Evolutionary conservation across 352 stramenopile genomes (phyloP).

Genomic region (Aphanomyces cochlioides): DNA sequence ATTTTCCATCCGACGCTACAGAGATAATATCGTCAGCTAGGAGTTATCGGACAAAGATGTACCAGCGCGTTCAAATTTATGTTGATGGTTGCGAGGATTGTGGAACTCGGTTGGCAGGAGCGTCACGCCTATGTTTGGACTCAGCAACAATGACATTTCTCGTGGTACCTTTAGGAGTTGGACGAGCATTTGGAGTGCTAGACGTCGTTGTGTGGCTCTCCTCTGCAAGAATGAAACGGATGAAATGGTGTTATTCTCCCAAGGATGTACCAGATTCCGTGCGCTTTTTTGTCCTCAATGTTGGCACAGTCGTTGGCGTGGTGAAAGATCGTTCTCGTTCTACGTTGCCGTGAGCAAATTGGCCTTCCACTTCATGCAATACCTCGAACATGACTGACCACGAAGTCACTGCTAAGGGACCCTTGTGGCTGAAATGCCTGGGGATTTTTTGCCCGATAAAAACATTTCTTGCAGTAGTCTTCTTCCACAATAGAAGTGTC

Average conservation of each 20-base stretch:
- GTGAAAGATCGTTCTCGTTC: too few relatives aligned
- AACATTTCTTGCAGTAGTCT: slow-evolving; percentile 24
- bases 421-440: slow-evolving; percentile 1
- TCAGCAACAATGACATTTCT: too few relatives aligned
- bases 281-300: too few relatives aligned
- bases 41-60: background rate
- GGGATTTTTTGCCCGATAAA: background rate
- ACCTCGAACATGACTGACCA: too few relatives aligned
- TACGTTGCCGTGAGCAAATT: too few relatives aligned
- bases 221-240: too few relatives aligned
- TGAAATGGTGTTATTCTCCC: too few relatives aligned
- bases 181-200: background rate
- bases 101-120: background rate
- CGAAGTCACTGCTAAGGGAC: background rate
- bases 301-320: too few relatives aligned
- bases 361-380: too few relatives aligned
- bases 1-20: background rate
- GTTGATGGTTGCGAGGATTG: background rate
- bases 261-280: too few relatives aligned
- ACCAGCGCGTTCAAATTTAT: background rate
- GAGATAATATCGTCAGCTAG: background rate
- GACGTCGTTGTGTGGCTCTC: too few relatives aligned
- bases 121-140: too few relatives aligned
- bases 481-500: background rate
- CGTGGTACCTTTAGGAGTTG: background rate